Conservation (phyloP, 768 basidiomycete species). For the Boletus barrowsii region DNA sequence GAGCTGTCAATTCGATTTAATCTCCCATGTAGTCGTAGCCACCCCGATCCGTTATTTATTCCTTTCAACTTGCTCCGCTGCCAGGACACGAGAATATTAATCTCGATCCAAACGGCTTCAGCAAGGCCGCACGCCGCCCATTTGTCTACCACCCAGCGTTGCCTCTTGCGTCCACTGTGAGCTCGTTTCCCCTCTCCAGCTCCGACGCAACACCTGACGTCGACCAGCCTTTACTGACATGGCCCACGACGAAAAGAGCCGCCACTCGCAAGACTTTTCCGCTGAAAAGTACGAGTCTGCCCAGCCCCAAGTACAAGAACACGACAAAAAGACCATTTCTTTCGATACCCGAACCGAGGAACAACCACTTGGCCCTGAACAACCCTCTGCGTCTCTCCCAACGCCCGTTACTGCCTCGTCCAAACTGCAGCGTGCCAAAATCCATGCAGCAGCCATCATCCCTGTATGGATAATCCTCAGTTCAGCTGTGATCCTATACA, state of each 20-base stretch:
- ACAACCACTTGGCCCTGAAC: neutral
- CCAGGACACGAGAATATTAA: no score
- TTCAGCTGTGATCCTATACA: constrained; percentile 92
- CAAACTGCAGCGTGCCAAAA: constrained; percentile 44
- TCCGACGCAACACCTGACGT: neutral
- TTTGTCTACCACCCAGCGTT: neutral
- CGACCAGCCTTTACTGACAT: constrained; percentile 11
- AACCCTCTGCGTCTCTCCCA: constrained; percentile 41
- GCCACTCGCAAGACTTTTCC: neutral
- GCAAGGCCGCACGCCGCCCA: neutral
- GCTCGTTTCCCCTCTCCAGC: neutral
- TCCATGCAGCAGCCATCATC: constrained; percentile 71
- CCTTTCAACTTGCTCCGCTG: no score
- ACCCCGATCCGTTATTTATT: no score
- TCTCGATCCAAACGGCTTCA: neutral
- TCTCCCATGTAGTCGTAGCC: no score
- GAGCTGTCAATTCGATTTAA: no score
- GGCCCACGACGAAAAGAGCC: constrained; percentile 26
- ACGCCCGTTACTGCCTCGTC: constrained; percentile 49
- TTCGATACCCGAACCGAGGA: neutral
- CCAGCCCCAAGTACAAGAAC: constrained; percentile 19
- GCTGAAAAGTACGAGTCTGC: constrained; percentile 21
- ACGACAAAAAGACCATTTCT: constrained; percentile 9
- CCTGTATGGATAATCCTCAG: constrained; percentile 92
- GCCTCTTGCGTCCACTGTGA: constrained; percentile 6